Evolutionary conservation across 345 rosid genomes (phyloP).

Genomic region (Camelina neglecta): DNA sequence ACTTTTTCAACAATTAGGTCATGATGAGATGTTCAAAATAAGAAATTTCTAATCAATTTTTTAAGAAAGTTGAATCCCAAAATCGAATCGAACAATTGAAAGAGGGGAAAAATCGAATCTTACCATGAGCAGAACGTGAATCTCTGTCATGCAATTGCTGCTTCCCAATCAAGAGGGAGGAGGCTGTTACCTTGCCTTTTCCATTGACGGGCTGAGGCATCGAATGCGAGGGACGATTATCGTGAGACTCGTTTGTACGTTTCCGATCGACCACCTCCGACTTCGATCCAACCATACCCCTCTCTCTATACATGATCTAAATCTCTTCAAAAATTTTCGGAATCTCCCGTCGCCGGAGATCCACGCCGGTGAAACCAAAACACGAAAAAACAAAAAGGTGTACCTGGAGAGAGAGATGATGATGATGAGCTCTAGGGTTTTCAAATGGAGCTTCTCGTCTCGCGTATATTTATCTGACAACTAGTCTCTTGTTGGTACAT

Average conservation of each 20-base stretch:
- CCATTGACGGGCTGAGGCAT: conserved; percentile 69
- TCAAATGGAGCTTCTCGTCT: conserved; percentile 31
- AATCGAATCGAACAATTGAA: conserved; percentile 8
- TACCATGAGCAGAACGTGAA: conserved; percentile 69
- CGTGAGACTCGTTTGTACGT: conserved; percentile 77
- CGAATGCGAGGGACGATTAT: conserved; percentile 71
- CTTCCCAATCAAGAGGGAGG: conserved; percentile 59
- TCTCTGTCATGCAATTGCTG: conserved; percentile 67
- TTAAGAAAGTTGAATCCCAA: conserved; percentile 4
- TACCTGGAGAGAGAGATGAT: not conserved
- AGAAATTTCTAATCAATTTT: not conserved
- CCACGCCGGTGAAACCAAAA: conserved; percentile 25
- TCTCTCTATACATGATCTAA: conserved; percentile 46
- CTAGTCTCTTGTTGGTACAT: conserved; percentile 30
- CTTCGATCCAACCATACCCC: conserved; percentile 67
- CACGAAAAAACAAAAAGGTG: not conserved
- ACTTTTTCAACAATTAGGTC: too few relatives aligned
- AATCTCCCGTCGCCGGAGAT: conserved; percentile 33
- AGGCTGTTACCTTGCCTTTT: conserved; percentile 56
- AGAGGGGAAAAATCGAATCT: conserved; percentile 5
- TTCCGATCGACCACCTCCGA: conserved; percentile 84
- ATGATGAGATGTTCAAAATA: not conserved
- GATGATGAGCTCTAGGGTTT: conserved; percentile 31
- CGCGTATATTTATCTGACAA: conserved; percentile 29
- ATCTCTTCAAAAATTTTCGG: conserved; percentile 9